Evolutionary conservation across 2,329 filamentous ascomycete species (phyloP), one percentile per base, ranked within the genome.

Genomic region (Fusarium veterinarium): DNA sequence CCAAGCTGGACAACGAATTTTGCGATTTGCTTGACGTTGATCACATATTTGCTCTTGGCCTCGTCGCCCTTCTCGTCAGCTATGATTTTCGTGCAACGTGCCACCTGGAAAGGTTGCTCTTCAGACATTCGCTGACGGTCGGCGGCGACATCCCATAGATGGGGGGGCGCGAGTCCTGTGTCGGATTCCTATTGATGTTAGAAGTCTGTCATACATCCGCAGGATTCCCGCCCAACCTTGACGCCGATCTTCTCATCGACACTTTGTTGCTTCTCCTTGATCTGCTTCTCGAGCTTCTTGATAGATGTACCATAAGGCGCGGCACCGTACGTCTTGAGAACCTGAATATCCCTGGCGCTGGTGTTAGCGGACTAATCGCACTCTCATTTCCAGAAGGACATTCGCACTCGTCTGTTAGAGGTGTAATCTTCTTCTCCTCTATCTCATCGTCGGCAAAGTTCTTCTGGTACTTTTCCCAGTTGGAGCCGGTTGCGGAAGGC

Each of bases 11-110:
- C 96, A 56, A 99, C 96, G 79, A 99, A 99, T 86, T 99, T 99
- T 80, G 96, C 96, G 79, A 99, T 99, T 84, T 99, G 96, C 88
- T 99, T 99, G 77, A 99, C 95, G 84, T 99, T 99, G 89, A 99
- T 99, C 79, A 99, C 95, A 86, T 99, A 99, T 91, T 98, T 99
- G 90, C 93, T 97, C 90, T 99, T 99, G 72, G 97, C 93, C 69
- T 94, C 88, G 81, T 98, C 95, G n/a, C 83, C 83, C 84, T 96
- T 95, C 82, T 97, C 95, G 80, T 98, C 95, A 69, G 95, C 91
- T 77, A 99, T 99, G 83, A 99, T 99, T 89, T 99, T 99, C 67
- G 96, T 99, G 88, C 96, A 99, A 80, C 96, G 90, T 74, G 96
- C 96, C 73, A 99, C 96, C 85, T 99, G 96, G 77, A 98, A 89